Evolutionary conservation across 2,329 filamentous ascomycete species (phyloP).

Genomic region (Xylariales sp.): DNA sequence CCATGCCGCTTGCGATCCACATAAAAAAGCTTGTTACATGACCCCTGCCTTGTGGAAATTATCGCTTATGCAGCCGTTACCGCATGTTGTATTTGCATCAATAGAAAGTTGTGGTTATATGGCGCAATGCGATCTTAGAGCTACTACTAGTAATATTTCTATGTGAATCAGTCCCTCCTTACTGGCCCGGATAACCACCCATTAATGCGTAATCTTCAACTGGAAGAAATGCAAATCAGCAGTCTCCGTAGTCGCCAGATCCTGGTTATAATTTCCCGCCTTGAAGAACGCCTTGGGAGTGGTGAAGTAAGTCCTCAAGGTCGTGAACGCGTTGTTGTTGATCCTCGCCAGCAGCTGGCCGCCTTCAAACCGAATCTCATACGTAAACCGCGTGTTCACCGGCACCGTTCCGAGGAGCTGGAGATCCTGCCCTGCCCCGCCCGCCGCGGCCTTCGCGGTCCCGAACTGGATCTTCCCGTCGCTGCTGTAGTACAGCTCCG

Average conservation of each 20-base stretch:
- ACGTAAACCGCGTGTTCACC: conserved; percentile 33
- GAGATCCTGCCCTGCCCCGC: conserved; percentile 28
- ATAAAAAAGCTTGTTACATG: too few species aligned
- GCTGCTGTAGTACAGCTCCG: conserved; percentile 34
- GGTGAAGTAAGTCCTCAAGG: conserved; percentile 33
- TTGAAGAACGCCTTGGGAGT: conserved; percentile 35
- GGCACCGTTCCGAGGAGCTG: conserved; percentile 29
- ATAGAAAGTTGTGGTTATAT: too few species aligned
- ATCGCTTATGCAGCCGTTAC: too few species aligned
- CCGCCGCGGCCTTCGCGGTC: conserved; percentile 25
- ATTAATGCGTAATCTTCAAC: conserved; percentile 34
- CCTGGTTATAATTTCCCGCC: conserved; percentile 36
- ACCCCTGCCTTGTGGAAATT: too few species aligned
- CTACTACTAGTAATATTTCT: too few species aligned
- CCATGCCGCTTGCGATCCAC: too few species aligned
- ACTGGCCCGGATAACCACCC: not conserved
- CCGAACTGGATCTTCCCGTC: conserved; percentile 31
- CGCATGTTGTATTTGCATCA: too few species aligned
- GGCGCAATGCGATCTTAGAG: too few species aligned
- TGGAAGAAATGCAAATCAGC: conserved; percentile 35
- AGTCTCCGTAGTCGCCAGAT: conserved; percentile 32
- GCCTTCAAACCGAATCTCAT: conserved; percentile 33
- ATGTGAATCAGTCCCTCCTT: not conserved
- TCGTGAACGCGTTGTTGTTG: conserved; percentile 31
- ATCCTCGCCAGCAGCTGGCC: conserved; percentile 29